Conservation (phyloP, 2,329 filamentous ascomycete genomes). For the Volutella citrinella region DNA sequence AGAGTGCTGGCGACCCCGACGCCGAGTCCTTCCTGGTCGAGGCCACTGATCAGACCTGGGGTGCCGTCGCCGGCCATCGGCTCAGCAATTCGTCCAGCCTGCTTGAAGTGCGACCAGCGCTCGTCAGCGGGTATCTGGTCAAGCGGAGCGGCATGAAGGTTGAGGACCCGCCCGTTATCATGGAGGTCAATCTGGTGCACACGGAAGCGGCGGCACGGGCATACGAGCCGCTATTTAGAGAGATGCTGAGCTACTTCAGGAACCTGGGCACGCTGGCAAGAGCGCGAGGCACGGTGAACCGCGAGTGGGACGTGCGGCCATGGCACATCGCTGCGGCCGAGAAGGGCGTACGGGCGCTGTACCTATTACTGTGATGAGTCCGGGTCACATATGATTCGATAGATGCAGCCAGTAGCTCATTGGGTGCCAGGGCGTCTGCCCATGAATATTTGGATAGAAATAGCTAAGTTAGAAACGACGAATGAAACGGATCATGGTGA, state of each 20-base stretch:
- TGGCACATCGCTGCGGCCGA: constrained; percentile 75
- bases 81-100: constrained; percentile 58
- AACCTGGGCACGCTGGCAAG: constrained; percentile 67
- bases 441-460: no score
- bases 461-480: no score
- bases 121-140: constrained; percentile 64
- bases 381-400: constrained; percentile 12
- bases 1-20: constrained; percentile 40
- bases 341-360: constrained; percentile 64
- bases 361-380: constrained; percentile 55
- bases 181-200: constrained; percentile 65
- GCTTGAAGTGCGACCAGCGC: constrained; percentile 53
- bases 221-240: constrained; percentile 64
- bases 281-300: constrained; percentile 60
- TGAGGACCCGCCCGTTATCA: constrained; percentile 57
- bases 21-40: constrained; percentile 68
- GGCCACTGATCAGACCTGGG: constrained; percentile 72
- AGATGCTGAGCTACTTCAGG: constrained; percentile 68
- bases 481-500: no score
- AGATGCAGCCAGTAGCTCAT: no score
- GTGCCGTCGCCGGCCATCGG: constrained; percentile 65
- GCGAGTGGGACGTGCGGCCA: constrained; percentile 62
- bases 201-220: constrained; percentile 48
- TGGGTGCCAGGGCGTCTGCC: no score
- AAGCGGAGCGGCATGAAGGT: constrained; percentile 56